Conservation (phyloP, 345 rosid genomes). For the Pistacia vera region DNA sequence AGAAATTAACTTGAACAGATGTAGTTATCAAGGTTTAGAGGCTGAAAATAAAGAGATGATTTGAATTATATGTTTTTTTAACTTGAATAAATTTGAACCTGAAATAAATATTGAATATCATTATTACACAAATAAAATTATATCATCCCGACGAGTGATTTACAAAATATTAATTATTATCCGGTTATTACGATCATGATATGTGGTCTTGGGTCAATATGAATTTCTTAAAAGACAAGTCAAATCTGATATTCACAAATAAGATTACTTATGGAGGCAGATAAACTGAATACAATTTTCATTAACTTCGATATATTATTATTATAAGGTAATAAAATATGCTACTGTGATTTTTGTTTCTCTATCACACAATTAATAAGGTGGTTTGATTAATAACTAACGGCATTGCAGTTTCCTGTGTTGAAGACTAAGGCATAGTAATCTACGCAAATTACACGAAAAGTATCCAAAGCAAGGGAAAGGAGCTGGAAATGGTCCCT, state of each 20-base stretch:
- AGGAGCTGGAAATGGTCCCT: background rate
- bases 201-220: background rate
- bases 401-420: conserved; percentile 10
- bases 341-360: background rate
- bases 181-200: background rate
- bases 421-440: conserved; percentile 5
- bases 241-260: conserved; percentile 7
- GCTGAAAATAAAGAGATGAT: background rate
- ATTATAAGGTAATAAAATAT: background rate
- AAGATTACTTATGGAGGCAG: conserved; percentile 13
- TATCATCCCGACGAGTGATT: background rate
- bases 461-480: background rate
- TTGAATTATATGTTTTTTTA: background rate
- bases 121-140: background rate
- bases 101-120: background rate
- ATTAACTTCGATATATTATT: background rate
- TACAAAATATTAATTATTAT: conserved; percentile 2
- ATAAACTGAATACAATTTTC: background rate
- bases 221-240: conserved; percentile 16
- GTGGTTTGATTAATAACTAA: too few relatives aligned
- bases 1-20: background rate
- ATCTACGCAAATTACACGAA: background rate
- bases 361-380: too few relatives aligned
- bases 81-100: background rate
- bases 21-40: background rate